These are phyloP conservation scores for Euphorbia corollata DNA, from an alignment of 441 rosid genomes.

Conservation along the genomic window DNA sequence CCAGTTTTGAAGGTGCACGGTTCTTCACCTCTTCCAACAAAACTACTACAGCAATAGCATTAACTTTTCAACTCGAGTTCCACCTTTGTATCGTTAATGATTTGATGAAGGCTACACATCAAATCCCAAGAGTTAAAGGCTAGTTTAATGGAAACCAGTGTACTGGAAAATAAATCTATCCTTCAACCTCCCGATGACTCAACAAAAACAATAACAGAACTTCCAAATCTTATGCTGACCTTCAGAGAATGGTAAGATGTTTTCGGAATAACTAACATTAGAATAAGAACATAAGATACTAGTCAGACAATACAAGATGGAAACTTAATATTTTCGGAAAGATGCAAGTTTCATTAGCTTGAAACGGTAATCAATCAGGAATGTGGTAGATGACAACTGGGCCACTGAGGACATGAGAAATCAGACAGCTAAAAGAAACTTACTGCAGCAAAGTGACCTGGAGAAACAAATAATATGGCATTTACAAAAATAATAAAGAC, in stretches of 20 bases:
- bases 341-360: neutral
- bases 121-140: neutral
- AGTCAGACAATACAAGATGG: neutral
- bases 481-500: slow-evolving; percentile 17
- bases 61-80: neutral
- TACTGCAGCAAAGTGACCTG: slow-evolving; percentile 15
- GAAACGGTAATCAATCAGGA: slow-evolving; percentile 10
- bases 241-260: neutral
- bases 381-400: slow-evolving; percentile 9
- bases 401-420: slow-evolving; percentile 10
- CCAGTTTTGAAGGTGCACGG: neutral
- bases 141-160: neutral
- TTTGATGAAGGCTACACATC: neutral
- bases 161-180: neutral
- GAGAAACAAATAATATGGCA: slow-evolving; percentile 16
- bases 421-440: slow-evolving; percentile 1
- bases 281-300: neutral
- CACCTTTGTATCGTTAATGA: neutral
- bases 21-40: too few relatives aligned
- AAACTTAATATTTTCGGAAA: neutral
- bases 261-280: neutral
- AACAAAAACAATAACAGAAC: neutral
- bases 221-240: neutral
- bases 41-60: neutral
- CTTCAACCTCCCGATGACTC: neutral